Base-by-base conservation (phyloP, 345 rosid species). In the Raphanus sativus region DNA sequence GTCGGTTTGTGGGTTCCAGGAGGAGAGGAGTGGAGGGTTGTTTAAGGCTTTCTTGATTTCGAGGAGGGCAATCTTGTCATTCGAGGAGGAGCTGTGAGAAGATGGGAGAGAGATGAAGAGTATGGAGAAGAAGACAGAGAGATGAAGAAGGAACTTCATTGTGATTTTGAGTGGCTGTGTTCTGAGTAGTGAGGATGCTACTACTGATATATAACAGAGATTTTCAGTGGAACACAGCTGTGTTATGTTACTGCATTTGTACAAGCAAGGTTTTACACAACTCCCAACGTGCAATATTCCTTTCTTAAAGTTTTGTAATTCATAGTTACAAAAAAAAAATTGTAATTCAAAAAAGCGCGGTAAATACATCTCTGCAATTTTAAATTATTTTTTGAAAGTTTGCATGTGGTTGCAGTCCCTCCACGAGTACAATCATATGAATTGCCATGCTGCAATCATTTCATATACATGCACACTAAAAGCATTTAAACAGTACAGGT, bases 21-120 rank as follows among this genome's bases (percentile, higher is more conserved):
- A 91, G 74, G 92, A 86, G 62, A 89, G 83, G n/a, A 84, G 81
- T 55, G 85, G 86, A 52, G 97, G 96, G 72, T 91, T 79, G 70
- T 87, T 85, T 1, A 89, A 81, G 29, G 86, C 69, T 40, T 82
- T 63, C 73, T 88, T 88, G 78, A 91, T 88, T 7, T 82, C 80
- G 36, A 93, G 87, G 42, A 93, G 95, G 73, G 82, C 87, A 17
- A 73, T 76, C 36, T 89, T 86, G 82, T 93, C 98, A 12, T 61
- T 29, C 9, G 83, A 42, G 72, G 87, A 81, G 85, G 92, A 89
- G 65, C 73, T 32, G 65, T 82, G 75, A 58, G 69, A 55, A 67
- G 78, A 80, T 54, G 83, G 65, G 54, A 78, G 29, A 74, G 81
- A 50, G 66, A 79, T 25, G n/a, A 69, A 32, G 28, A 86, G 15